A percentile compares a stretch with the other conserved stretches of the same genome.
These are phyloP conservation scores for Rubia balearica DNA, from an alignment of 305 asterid genomes.

Conservation along the genomic window DNA sequence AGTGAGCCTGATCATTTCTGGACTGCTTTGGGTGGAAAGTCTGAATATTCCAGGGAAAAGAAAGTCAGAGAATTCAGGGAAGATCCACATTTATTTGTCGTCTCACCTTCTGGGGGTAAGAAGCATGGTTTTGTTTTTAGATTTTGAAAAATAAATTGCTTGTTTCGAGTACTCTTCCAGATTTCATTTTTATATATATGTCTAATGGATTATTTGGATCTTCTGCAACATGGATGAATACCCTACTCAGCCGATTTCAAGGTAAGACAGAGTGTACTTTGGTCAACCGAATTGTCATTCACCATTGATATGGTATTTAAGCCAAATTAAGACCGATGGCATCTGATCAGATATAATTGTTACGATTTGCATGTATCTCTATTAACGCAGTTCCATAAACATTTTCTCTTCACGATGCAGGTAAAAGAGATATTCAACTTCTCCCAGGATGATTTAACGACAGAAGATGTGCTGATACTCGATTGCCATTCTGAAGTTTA, in stretches of 20 bases:
- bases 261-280: constrained; percentile 31
- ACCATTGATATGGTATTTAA: not conserved
- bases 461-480: constrained; percentile 75
- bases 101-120: constrained; percentile 54
- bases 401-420: constrained; percentile 29
- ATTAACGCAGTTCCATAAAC: not conserved
- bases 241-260: constrained; percentile 56
- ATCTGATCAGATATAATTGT: not conserved
- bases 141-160: constrained; percentile 15
- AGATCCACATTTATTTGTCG: constrained; percentile 73
- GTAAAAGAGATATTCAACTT: constrained; percentile 73
- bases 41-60: constrained; percentile 68
- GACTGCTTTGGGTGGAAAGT: constrained; percentile 69
- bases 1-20: constrained; percentile 74
- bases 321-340: not conserved
- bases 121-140: constrained; percentile 9
- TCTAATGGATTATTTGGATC: constrained; percentile 25
- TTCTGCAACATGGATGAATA: constrained; percentile 13
- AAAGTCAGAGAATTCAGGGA: constrained; percentile 46
- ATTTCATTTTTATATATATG: constrained; percentile 13
- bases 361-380: not conserved
- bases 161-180: constrained; percentile 13
- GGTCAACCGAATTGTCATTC: not conserved
- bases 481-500: constrained; percentile 68
- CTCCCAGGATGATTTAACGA: constrained; percentile 82